Conservation (phyloP, 306 rosid species). For the Alnus glutinosa region DNA sequence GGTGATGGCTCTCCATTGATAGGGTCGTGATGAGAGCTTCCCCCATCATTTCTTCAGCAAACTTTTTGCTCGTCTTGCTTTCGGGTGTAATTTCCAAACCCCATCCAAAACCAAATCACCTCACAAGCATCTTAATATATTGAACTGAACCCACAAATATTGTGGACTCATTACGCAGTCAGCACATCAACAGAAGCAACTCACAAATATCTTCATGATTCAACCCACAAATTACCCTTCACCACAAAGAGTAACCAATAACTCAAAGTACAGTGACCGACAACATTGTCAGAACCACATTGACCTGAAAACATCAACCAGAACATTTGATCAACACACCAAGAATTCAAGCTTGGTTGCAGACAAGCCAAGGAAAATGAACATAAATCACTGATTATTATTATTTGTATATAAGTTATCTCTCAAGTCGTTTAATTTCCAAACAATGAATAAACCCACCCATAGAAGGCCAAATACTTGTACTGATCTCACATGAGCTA, state of each 20-base stretch:
- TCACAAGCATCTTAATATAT: constrained; percentile 27
- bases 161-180: constrained; percentile 10
- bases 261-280: constrained; percentile 16
- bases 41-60: constrained; percentile 41
- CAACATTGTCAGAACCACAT: constrained; percentile 9
- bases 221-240: constrained; percentile 10
- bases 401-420: not conserved
- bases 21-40: constrained; percentile 65
- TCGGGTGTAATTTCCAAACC: constrained; percentile 7
- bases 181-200: not conserved
- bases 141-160: not conserved
- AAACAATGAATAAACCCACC: not conserved
- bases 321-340: not conserved
- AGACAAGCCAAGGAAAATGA: not conserved
- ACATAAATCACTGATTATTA: not conserved
- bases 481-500: not conserved
- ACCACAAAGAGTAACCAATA: not conserved
- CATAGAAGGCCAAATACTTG: not conserved
- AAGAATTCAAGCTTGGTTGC: not conserved
- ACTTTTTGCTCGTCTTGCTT: constrained; percentile 20
- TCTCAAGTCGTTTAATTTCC: not conserved
- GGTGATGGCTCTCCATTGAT: constrained; percentile 89
- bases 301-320: constrained; percentile 31
- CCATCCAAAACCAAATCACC: constrained; percentile 22
- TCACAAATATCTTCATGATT: not conserved